Conservation (phyloP, 2,329 filamentous ascomycete species). For the Talaromyces piceae region DNA sequence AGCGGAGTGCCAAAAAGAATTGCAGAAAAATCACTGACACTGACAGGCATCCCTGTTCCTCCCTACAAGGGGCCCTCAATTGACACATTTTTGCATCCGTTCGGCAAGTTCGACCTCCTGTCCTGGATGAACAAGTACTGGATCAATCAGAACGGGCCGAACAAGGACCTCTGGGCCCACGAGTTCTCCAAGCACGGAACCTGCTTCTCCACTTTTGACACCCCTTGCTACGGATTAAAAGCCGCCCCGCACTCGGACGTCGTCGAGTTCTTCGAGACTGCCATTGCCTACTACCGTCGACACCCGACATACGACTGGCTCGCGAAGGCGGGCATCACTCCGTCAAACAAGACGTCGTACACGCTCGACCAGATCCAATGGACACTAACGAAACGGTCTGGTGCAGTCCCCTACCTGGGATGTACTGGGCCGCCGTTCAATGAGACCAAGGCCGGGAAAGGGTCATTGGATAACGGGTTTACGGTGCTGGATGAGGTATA, state of each 20-base stretch:
- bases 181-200: constrained; percentile 63
- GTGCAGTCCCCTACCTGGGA: constrained; percentile 53
- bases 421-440: constrained; percentile 57
- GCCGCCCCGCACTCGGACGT: constrained; percentile 53
- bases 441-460: constrained; percentile 50
- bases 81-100: constrained; percentile 50
- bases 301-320: constrained; percentile 58
- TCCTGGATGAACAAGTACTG: constrained; percentile 61
- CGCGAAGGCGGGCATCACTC: constrained; percentile 45
- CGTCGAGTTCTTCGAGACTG: constrained; percentile 56
- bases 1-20: not conserved
- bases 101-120: constrained; percentile 54
- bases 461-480: constrained; percentile 48
- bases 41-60: constrained; percentile 41
- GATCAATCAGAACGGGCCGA: constrained; percentile 51
- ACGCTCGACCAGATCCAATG: constrained; percentile 46
- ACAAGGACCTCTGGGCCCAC: constrained; percentile 57
- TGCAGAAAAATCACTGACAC: not conserved
- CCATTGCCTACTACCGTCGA: constrained; percentile 49
- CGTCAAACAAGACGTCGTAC: constrained; percentile 53
- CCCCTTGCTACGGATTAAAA: constrained; percentile 55
- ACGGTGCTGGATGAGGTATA: constrained; percentile 57
- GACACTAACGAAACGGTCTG: constrained; percentile 45
- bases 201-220: constrained; percentile 60
- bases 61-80: constrained; percentile 54